Evolutionary conservation across 2,329 filamentous ascomycete species (phyloP).

Genomic region (Arthroderma uncinatum): DNA sequence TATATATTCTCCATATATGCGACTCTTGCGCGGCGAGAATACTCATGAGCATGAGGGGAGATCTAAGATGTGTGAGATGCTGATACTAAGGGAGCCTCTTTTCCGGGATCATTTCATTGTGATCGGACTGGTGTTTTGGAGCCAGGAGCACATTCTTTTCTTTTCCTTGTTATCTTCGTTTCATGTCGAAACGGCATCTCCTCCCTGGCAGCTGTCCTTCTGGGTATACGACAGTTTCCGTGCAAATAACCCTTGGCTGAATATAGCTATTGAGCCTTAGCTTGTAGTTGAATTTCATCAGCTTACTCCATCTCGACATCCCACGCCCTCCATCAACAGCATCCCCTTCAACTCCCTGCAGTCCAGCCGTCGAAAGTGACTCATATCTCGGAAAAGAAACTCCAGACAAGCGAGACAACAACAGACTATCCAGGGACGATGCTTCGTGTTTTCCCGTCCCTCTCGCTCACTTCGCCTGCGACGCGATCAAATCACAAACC

Average conservation of each 20-base stretch:
- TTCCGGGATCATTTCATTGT: no score
- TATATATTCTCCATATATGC: constrained; percentile 10
- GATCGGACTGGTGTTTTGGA: no score
- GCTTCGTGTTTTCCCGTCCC: neutral
- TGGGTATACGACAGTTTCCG: no score
- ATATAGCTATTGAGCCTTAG: no score
- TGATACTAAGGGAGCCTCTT: neutral
- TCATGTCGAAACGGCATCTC: neutral
- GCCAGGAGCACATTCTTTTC: no score
- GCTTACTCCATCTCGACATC: no score
- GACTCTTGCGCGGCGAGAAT: constrained; percentile 13
- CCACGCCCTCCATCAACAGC: neutral
- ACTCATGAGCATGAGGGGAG: constrained; percentile 10
- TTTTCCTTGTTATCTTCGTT: neutral
- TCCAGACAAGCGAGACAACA: neutral
- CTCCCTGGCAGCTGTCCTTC: no score
- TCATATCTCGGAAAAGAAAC: neutral
- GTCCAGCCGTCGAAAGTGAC: neutral
- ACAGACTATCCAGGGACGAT: neutral
- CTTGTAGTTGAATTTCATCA: no score
- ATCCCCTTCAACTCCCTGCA: neutral
- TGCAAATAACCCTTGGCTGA: no score
- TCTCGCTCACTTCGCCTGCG: neutral
- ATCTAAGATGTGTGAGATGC: neutral
- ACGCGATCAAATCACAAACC: neutral